Conservation (phyloP, 805 yeast species). For the Hanseniaspora meyeri region DNA sequence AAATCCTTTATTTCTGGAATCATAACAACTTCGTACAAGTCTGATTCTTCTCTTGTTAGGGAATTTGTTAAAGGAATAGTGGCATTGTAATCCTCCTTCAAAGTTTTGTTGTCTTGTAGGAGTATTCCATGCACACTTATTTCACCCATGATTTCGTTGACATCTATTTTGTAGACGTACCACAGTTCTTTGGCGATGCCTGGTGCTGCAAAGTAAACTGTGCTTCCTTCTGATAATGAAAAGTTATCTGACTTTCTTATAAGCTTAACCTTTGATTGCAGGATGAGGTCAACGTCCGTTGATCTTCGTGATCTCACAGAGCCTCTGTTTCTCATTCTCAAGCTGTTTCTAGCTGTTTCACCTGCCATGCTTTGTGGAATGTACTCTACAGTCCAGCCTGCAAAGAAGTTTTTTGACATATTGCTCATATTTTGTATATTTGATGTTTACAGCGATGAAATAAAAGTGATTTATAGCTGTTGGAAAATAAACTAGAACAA, state of each 20-base stretch:
- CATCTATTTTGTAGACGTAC: not conserved
- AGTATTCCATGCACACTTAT: not conserved
- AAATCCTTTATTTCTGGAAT: constrained; percentile 6
- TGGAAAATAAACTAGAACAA: too few species aligned
- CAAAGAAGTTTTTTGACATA: not conserved
- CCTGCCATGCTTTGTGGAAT: not conserved
- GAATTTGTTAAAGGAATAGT: not conserved
- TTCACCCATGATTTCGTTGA: not conserved
- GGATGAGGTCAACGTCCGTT: not conserved
- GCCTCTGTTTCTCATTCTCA: not conserved
- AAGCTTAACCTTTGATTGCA: not conserved
- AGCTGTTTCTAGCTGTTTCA: not conserved
- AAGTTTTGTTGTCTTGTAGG: not conserved
- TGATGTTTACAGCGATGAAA: too few species aligned
- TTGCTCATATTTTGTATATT: too few species aligned
- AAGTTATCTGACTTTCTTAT: not conserved
- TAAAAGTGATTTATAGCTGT: too few species aligned
- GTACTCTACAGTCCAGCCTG: not conserved
- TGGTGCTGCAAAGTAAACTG: not conserved
- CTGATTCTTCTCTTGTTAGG: not conserved
- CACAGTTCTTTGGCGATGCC: not conserved
- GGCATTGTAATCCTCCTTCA: not conserved
- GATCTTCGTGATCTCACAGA: not conserved
- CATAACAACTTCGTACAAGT: not conserved
- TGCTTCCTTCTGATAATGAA: not conserved